Evolutionary conservation across 2,329 filamentous ascomycete species (phyloP).

Genomic region (Hymenoscyphus salicellus): DNA sequence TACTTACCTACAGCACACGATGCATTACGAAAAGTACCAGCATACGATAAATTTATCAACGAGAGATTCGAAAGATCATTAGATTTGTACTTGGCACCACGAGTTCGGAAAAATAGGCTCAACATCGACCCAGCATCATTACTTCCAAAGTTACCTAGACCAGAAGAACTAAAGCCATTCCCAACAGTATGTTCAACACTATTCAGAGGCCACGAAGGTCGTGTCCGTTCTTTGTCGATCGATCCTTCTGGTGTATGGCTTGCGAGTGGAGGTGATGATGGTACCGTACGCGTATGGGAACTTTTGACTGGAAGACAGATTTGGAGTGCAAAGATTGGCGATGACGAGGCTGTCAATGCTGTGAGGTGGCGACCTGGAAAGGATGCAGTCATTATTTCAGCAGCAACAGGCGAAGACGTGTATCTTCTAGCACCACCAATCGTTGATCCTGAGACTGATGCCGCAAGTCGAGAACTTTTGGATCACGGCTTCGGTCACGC

Average conservation of each 20-base stretch:
- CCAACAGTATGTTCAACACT: slow-evolving; percentile 85
- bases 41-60: slow-evolving; percentile 85
- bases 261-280: slow-evolving; percentile 91
- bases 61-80: slow-evolving; percentile 94
- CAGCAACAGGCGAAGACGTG: slow-evolving; percentile 78
- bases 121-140: slow-evolving; percentile 95
- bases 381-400: slow-evolving; percentile 77
- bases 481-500: slow-evolving; percentile 93
- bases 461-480: slow-evolving; percentile 70
- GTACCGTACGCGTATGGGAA: slow-evolving; percentile 87
- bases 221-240: slow-evolving; percentile 79
- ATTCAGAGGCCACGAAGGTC: slow-evolving; percentile 83
- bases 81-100: slow-evolving; percentile 90
- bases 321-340: slow-evolving; percentile 78
- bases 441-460: slow-evolving; percentile 69
- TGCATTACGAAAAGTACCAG: slow-evolving; percentile 85
- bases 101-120: slow-evolving; percentile 86
- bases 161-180: slow-evolving; percentile 92
- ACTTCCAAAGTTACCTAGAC: slow-evolving; percentile 86
- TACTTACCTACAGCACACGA: slow-evolving; percentile 81
- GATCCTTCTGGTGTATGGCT: slow-evolving; percentile 83
- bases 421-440: slow-evolving; percentile 78
- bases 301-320: slow-evolving; percentile 81
- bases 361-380: slow-evolving; percentile 86
- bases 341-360: slow-evolving; percentile 75